Conservation (phyloP, 768 basidiomycete genomes). For the Auricularia auricula-judae region DNA sequence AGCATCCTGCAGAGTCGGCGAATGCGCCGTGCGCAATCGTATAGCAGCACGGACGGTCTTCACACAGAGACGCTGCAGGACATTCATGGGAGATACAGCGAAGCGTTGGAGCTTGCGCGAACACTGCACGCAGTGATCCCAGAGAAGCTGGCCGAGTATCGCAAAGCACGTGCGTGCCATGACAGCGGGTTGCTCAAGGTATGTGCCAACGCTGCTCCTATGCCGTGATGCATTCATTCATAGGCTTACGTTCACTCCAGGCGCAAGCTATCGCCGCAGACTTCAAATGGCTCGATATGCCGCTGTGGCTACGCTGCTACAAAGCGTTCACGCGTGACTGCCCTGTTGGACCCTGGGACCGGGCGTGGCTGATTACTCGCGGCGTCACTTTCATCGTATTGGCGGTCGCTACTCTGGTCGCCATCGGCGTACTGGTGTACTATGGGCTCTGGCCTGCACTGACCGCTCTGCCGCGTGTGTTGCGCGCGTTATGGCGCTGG, state of each 20-base stretch:
- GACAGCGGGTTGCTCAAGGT: background rate
- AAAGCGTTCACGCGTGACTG: background rate
- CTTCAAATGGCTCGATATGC: background rate
- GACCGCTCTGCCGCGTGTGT: background rate
- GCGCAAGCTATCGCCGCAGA: background rate
- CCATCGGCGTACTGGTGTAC: background rate
- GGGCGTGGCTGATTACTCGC: background rate
- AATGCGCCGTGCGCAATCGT: too few relatives aligned
- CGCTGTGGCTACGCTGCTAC: background rate
- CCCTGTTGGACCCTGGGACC: background rate
- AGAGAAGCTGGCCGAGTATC: too few relatives aligned
- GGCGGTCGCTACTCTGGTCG: background rate
- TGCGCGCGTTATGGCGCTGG: background rate
- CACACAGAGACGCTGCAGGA: too few relatives aligned
- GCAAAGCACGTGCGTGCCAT: background rate
- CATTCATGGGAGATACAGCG: too few relatives aligned
- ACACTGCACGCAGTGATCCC: too few relatives aligned
- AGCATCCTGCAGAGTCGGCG: too few relatives aligned
- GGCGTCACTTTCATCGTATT: background rate
- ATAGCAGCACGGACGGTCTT: too few relatives aligned
- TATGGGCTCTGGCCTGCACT: background rate
- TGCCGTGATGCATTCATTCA: background rate
- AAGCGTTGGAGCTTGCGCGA: too few relatives aligned
- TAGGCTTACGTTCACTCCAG: background rate
- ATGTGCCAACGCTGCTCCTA: background rate